A percentile compares a stretch with the other conserved stretches of the same genome.
These are phyloP conservation scores for Exophiala oligosperma DNA, from an alignment of 2,329 filamentous ascomycete species.

Conservation along the genomic window DNA sequence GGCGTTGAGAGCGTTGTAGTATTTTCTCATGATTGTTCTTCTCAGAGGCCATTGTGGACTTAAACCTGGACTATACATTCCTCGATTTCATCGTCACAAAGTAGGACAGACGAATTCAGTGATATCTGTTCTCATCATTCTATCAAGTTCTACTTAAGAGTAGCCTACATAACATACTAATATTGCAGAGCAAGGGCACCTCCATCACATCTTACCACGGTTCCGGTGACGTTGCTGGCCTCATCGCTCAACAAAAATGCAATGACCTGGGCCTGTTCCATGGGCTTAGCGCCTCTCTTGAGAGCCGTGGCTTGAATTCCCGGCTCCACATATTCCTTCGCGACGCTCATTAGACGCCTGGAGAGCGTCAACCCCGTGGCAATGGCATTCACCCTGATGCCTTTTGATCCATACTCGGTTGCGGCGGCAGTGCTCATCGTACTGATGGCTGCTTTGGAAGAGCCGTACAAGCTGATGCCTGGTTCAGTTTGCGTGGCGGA, in stretches of 20 bases:
- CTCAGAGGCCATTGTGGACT: no score
- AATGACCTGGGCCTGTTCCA: slow-evolving; percentile 46
- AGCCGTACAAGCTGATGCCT: slow-evolving; percentile 43
- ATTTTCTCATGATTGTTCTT: no score
- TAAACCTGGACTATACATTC: no score
- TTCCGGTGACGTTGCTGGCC: slow-evolving; percentile 48
- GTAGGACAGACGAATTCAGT: no score
- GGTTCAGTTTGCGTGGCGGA: slow-evolving; percentile 37
- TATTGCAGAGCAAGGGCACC: slow-evolving; percentile 29
- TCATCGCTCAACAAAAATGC: slow-evolving; percentile 50
- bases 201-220: slow-evolving; percentile 48
- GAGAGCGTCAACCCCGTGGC: slow-evolving; percentile 14
- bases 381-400: slow-evolving; percentile 38
- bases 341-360: slow-evolving; percentile 6
- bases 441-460: slow-evolving; percentile 45
- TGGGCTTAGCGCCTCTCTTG: slow-evolving; percentile 33
- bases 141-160: no score
- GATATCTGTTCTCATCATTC: not conserved
- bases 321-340: slow-evolving; percentile 14
- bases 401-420: slow-evolving; percentile 33
- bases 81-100: no score
- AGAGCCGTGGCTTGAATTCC: slow-evolving; percentile 28
- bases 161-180: not conserved
- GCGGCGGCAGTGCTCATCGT: slow-evolving; percentile 45
- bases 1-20: no score